Evolutionary conservation across 2,329 filamentous ascomycete genomes (phyloP).

Genomic region (Fusarium siculi): DNA sequence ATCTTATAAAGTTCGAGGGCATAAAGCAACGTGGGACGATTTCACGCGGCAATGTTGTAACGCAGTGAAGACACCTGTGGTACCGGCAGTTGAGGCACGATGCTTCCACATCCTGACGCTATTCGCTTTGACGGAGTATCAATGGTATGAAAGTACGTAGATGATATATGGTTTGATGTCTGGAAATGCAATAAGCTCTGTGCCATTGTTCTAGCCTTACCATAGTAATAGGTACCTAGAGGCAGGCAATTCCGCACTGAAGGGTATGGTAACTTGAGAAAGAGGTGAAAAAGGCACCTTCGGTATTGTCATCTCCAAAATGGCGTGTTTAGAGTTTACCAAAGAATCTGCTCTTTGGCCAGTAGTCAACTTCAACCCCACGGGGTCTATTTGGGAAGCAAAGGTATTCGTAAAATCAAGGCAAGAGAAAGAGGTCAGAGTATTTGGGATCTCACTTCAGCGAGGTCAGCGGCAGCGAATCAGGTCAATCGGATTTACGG

Average conservation of each 20-base stretch:
- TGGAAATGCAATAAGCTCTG: accelerated
- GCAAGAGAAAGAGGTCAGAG: neutral
- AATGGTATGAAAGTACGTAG: neutral
- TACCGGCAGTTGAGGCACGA: neutral
- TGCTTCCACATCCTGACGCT: no score
- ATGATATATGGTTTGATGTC: neutral
- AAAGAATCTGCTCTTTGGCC: no score
- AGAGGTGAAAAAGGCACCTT: neutral
- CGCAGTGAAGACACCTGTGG: neutral
- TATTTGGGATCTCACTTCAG: neutral
- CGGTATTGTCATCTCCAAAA: neutral
- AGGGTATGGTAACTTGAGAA: neutral
- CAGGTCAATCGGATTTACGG: neutral
- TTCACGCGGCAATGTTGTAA: neutral
- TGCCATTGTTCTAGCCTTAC: neutral
- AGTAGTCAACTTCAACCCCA: neutral
- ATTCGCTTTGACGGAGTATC: neutral
- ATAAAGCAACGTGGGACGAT: neutral
- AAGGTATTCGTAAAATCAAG: neutral
- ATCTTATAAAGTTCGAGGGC: neutral
- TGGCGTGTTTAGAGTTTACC: neutral
- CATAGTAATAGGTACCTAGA: neutral
- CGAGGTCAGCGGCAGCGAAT: neutral
- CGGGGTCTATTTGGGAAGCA: neutral
- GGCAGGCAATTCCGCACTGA: neutral